phyloP scores from a whole-genome alignment of 1,284 basidiomycete genomes.

The Ceratorhiza oryzae-sativae region DNA sequence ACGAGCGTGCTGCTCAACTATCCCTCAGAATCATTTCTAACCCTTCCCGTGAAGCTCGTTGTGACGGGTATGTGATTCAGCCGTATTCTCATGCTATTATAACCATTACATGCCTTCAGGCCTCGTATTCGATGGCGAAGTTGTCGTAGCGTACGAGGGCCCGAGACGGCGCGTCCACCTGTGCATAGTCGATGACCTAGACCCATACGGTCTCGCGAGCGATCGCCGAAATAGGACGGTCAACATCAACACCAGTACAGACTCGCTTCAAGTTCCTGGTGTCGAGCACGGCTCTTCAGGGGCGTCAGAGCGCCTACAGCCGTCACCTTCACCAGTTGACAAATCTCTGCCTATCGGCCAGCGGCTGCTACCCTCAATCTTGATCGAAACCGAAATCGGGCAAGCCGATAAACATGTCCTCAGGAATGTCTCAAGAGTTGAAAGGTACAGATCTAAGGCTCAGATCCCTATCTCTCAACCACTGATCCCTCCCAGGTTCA shows the following conservation, averaged over 20 bases:
- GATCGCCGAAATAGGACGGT: conserved; percentile 55
- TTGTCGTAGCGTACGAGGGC: conserved; percentile 92
- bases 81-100: background rate
- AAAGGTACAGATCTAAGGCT: conserved; percentile 56
- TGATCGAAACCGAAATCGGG: conserved; percentile 96
- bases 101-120: conserved; percentile 50
- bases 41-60: conserved; percentile 89
- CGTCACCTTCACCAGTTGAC: conserved; percentile 34
- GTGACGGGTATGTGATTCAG: conserved; percentile 62
- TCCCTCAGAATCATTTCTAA: conserved; percentile 94
- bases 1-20: conserved; percentile 97
- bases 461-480: background rate
- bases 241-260: conserved; percentile 57
- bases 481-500: conserved; percentile 59
- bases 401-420: conserved; percentile 95
- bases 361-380: conserved; percentile 86
- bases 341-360: conserved; percentile 67
- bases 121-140: conserved; percentile 83
- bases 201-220: conserved; percentile 75
- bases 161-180: conserved; percentile 80
- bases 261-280: conserved; percentile 47
- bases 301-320: conserved; percentile 7
- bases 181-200: conserved; percentile 85
- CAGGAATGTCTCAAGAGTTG: conserved; percentile 96
- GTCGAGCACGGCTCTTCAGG: conserved; percentile 42